phyloP scores from a whole-genome alignment of 2,329 filamentous ascomycete genomes.

The Ascosphaera pollenicola region DNA sequence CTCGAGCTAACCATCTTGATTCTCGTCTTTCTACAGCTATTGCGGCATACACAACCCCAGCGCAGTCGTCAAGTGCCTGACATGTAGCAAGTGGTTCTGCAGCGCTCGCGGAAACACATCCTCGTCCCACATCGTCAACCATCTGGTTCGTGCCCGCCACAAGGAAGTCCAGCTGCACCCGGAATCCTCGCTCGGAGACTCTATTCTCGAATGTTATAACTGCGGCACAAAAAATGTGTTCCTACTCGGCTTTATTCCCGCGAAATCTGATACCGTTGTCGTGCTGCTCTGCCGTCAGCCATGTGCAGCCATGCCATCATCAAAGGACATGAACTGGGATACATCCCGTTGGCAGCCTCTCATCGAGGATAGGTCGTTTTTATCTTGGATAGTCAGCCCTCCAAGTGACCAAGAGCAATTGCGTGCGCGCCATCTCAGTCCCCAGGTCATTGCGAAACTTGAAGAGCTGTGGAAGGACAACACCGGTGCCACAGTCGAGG shows the following conservation, averaged over 20 bases:
- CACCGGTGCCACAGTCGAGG: conserved; percentile 63
- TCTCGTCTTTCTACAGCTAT: conserved; percentile 34
- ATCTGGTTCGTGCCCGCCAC: conserved; percentile 87
- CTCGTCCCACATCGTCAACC: conserved; percentile 95
- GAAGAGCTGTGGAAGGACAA: conserved; percentile 99
- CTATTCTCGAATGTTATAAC: conserved; percentile 95
- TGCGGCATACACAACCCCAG: conserved; percentile 93
- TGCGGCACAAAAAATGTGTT: conserved; percentile 99
- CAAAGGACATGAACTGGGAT: conserved; percentile 99
- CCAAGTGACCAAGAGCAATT: conserved; percentile 92
- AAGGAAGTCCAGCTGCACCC: conserved; percentile 98
- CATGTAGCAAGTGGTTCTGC: conserved; percentile 98
- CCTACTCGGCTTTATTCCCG: conserved; percentile 88
- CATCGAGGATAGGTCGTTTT: conserved; percentile 88
- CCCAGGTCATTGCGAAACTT: conserved; percentile 84
- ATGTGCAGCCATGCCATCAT: conserved; percentile 81
- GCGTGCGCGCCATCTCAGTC: conserved; percentile 75
- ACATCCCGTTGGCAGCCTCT: conserved; percentile 93
- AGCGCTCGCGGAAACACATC: conserved; percentile 91
- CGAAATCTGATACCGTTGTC: conserved; percentile 95
- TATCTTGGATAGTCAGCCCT: conserved; percentile 75
- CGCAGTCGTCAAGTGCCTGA: conserved; percentile 87
- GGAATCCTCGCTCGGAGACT: conserved; percentile 79
- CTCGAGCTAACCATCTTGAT: conserved; percentile 1
- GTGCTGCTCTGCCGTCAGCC: conserved; percentile 92